Evolutionary conservation across 192 early-diverging fungal genomes (phyloP), one percentile per base, ranked within the genome.

Genomic region (Backusella luteola): DNA sequence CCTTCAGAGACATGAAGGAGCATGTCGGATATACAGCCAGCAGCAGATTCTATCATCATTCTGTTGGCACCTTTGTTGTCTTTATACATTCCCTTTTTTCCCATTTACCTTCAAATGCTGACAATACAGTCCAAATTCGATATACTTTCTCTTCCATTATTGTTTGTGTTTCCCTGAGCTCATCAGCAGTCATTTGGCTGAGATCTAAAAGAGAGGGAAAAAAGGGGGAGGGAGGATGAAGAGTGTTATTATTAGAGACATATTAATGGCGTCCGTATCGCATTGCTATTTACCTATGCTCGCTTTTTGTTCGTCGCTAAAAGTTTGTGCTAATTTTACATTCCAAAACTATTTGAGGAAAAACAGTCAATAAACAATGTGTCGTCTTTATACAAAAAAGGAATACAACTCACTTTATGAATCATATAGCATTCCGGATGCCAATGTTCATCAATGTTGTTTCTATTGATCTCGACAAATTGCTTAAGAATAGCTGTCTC

Each of bases 341-440:
- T 90, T 90, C 89, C 89, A 90, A 80, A 88, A 90, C 88, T 89
- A 80, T 71, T 21, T 7, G 6, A 34, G 17, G 3, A 44, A 14
- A 49, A 49, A 6, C 17, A 49, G 67, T 59, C 7, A 19, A 26
- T 36, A 67, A 5, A 68, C 15, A 32, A 32, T 32, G 32, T 32
- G 32, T 19, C 19, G 19, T 17, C 12, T 29, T 71, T 17, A 4
- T 69, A 9, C 6, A 36, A 9, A 68, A 11, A 9, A 3, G 32
- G 32, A 21, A 68, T 83, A 71, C 87, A 78, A 82, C 82, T 52
- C 79, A 94, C 93, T 87, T 97, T 97, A 85, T 96, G 94, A 68
- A 99, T 97, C 98, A 99, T 99, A 83, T 99, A 99, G 82, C 98
- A 99, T 81, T 97, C 95, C 9, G 97, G 97, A 84, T 99, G 98